Percentiles rank a stretch among this genome's conserved stretches.
Evolutionary conservation across 768 basidiomycete genomes (phyloP).

Genomic region (Pleurotus tuoliensis): DNA sequence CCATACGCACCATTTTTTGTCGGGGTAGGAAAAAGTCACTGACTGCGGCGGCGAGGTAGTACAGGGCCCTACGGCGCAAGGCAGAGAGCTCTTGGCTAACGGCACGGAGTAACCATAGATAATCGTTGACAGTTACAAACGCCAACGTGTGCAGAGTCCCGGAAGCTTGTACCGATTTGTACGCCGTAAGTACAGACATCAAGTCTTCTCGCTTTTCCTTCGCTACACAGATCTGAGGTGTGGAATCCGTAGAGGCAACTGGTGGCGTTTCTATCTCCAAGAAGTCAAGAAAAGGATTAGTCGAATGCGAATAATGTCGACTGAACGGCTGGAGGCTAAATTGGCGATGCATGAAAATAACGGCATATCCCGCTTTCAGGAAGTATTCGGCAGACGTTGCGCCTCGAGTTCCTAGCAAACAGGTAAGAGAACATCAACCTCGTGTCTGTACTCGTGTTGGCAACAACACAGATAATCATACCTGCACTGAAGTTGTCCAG

Average conservation of each 20-base stretch:
- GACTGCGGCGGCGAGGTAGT: slow-evolving; percentile 96
- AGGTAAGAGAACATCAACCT: not conserved
- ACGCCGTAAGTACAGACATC: slow-evolving; percentile 67
- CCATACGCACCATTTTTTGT: slow-evolving; percentile 73
- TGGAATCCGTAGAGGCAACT: slow-evolving; percentile 14
- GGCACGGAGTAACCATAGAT: slow-evolving; percentile 86
- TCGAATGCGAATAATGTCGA: slow-evolving; percentile 96
- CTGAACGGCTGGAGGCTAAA: slow-evolving; percentile 98
- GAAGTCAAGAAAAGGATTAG: slow-evolving; percentile 96
- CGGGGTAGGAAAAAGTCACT: slow-evolving; percentile 96
- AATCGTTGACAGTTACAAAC: slow-evolving; percentile 95
- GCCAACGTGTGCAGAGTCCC: slow-evolving; percentile 81
- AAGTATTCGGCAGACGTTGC: slow-evolving; percentile 99
- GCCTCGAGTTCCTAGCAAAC: slow-evolving; percentile 79
- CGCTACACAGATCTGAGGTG: slow-evolving; percentile 61
- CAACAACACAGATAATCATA: slow-evolving; percentile 31
- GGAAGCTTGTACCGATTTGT: slow-evolving; percentile 73
- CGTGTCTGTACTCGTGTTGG: slow-evolving; percentile 9
- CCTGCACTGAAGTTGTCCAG: slow-evolving; percentile 99
- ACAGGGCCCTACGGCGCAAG: slow-evolving; percentile 74
- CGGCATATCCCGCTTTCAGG: slow-evolving; percentile 88
- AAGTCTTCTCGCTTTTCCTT: slow-evolving; percentile 62
- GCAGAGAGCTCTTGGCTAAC: slow-evolving; percentile 74
- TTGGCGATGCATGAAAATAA: slow-evolving; percentile 98
- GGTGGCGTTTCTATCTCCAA: slow-evolving; percentile 58